phyloP scores from a whole-genome alignment of 345 rosid species.

The Ceriops decandra region DNA sequence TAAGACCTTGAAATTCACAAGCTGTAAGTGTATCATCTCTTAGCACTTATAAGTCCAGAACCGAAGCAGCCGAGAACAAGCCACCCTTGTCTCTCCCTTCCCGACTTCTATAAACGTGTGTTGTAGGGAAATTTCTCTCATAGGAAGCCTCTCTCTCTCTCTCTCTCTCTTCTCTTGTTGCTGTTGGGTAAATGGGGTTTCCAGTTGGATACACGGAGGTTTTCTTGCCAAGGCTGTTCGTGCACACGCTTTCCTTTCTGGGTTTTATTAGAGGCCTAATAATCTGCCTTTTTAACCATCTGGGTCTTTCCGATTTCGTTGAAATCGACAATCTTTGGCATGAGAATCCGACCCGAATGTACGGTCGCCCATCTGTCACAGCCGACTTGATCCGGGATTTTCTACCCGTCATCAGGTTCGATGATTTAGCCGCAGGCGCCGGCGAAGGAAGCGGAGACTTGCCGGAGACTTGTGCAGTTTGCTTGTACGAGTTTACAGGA shows the following conservation, averaged over 20 bases:
- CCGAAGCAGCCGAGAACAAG: constrained; percentile 28
- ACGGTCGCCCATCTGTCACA: constrained; percentile 48
- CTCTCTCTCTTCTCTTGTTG: neutral
- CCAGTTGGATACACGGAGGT: constrained; percentile 78
- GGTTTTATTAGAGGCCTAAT: constrained; percentile 54
- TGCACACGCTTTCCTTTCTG: constrained; percentile 58
- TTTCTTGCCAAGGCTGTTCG: constrained; percentile 62
- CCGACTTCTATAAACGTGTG: neutral
- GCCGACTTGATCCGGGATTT: constrained; percentile 77
- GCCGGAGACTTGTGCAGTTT: constrained; percentile 78
- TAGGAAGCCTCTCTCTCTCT: neutral
- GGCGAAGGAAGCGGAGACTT: constrained; percentile 45
- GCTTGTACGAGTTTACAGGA: constrained; percentile 69
- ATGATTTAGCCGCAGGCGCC: constrained; percentile 33
- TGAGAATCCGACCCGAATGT: constrained; percentile 36
- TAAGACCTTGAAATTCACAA: constrained; percentile 14
- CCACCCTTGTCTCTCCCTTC: constrained; percentile 14
- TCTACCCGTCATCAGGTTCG: constrained; percentile 62
- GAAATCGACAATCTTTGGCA: constrained; percentile 61
- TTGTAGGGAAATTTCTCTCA: neutral
- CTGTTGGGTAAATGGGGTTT: constrained; percentile 56
- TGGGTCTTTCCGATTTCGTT: constrained; percentile 79
- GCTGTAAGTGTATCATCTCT: constrained; percentile 11
- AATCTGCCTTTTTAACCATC: constrained; percentile 43
- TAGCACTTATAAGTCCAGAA: neutral